phyloP scores from a whole-genome alignment of 495 filamentous ascomycete species.

The Xylaria palmicola region DNA sequence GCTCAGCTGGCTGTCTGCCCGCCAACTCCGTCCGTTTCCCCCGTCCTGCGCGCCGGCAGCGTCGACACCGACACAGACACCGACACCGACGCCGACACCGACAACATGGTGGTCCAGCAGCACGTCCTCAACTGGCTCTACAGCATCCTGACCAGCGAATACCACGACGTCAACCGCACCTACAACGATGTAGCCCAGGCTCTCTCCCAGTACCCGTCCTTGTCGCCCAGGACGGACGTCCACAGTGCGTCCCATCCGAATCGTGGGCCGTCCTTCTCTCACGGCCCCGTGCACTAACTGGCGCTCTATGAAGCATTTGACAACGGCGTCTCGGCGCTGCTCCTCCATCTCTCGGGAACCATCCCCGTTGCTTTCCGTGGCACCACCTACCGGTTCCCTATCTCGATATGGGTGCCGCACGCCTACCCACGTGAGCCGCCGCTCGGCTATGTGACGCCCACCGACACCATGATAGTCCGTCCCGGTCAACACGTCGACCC shows the following conservation, averaged over 20 bases:
- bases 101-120: conserved; percentile 77
- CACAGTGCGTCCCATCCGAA: conserved; percentile 67
- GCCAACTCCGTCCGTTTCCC: background rate
- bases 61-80: conserved; percentile 36
- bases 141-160: conserved; percentile 84
- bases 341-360: conserved; percentile 83
- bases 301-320: conserved; percentile 66
- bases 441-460: conserved; percentile 83
- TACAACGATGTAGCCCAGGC: conserved; percentile 87
- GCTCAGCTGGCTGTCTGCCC: conserved; percentile 5
- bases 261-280: background rate
- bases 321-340: conserved; percentile 80
- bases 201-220: conserved; percentile 76
- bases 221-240: conserved; percentile 90
- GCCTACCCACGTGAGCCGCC: conserved; percentile 84
- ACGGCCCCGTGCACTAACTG: conserved; percentile 8
- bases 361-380: conserved; percentile 87
- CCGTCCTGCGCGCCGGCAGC: background rate
- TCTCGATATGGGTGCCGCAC: conserved; percentile 94
- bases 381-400: conserved; percentile 84
- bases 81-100: background rate
- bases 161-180: conserved; percentile 84
- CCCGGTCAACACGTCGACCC: conserved; percentile 92
- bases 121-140: conserved; percentile 94
- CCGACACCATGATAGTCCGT: conserved; percentile 82